A percentile compares a stretch with the other conserved stretches of the same genome.
phyloP scores from a whole-genome alignment of 257 asterid species.

The Solanum raphanifolium region DNA sequence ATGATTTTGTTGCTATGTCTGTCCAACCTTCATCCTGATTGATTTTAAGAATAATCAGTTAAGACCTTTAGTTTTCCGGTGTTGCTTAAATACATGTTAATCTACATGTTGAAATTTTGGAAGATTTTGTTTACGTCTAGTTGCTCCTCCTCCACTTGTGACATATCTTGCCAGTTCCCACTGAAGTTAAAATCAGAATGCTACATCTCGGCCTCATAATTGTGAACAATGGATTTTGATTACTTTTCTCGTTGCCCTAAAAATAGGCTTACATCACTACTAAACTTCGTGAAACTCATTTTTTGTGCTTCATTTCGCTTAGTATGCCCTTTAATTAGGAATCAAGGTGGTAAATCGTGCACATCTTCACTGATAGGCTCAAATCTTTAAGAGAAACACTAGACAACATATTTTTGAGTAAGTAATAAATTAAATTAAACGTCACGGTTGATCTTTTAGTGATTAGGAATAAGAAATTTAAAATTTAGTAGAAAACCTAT shows the following conservation, averaged over 20 bases:
- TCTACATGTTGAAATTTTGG: neutral
- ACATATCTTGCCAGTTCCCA: neutral
- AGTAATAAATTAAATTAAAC: neutral
- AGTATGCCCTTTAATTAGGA: neutral
- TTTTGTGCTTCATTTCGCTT: neutral
- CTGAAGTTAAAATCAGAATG: neutral
- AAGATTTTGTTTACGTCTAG: neutral
- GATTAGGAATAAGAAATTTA: neutral
- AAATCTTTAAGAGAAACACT: neutral
- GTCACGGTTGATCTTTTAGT: neutral
- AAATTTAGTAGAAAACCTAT: neutral
- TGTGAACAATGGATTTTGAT: neutral
- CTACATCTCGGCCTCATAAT: neutral
- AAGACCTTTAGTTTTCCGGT: neutral
- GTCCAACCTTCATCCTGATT: neutral
- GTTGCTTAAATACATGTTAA: neutral
- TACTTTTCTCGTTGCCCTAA: neutral
- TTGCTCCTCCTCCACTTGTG: neutral
- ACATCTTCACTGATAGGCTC: neutral
- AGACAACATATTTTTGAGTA: neutral
- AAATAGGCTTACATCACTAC: neutral
- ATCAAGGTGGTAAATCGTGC: neutral
- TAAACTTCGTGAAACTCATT: neutral
- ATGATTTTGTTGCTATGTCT: neutral
- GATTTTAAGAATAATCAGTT: neutral